Base-by-base conservation (phyloP, 768 basidiomycete species). In the Boletus subcaerulescens region DNA sequence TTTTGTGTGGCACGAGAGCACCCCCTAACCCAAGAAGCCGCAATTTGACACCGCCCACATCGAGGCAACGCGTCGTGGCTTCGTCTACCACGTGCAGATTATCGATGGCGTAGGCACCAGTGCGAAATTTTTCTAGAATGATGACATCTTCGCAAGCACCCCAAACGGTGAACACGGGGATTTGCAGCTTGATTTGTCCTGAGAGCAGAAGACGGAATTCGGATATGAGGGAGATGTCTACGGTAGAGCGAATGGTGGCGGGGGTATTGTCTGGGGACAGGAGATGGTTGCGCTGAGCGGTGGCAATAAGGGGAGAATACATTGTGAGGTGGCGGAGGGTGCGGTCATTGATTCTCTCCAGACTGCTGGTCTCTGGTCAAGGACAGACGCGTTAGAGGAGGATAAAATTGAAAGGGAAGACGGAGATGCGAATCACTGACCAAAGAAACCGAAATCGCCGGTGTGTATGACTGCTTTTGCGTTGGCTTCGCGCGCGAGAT, bases 371-470 rank as follows among this genome's bases (percentile, higher is more conserved):
- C 71, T 94, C 91, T 93, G 72, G 11, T 39, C 46, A 52, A 24
- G 47, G 57, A 58, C 45, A 32, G 60, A 60, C 52, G 61, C 60
- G 61, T 65, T 46, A 65, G 56, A 53, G 52, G 40, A 29, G 26
- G 47, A 39, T 22, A 48, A 48, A 46, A 45, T 12, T 48, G 18
- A 40, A 22, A 40, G 39, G 35, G 42, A 52, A 38, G 41, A 52
- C 7, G 36, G 43, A 45, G 40, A 52, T 38, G 40, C 39, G 48
- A 22, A 52, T 60, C 24, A 71, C 80, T 58, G 60, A 87, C 91
- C 93, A 72, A 96, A 97, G 76, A 99, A 97, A 55, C 97, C 97
- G 84, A 98, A 98, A 76, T 99, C 97, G 50, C 97, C 97, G 0
- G 95, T 96, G 70, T 98, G 96, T 55, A 99, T 91, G 70, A 98